Percentiles rank a stretch among this genome's conserved stretches.
These are phyloP conservation scores for Zizania latifolia DNA, from an alignment of 176 grass and related monocot species.

Conservation along the genomic window DNA sequence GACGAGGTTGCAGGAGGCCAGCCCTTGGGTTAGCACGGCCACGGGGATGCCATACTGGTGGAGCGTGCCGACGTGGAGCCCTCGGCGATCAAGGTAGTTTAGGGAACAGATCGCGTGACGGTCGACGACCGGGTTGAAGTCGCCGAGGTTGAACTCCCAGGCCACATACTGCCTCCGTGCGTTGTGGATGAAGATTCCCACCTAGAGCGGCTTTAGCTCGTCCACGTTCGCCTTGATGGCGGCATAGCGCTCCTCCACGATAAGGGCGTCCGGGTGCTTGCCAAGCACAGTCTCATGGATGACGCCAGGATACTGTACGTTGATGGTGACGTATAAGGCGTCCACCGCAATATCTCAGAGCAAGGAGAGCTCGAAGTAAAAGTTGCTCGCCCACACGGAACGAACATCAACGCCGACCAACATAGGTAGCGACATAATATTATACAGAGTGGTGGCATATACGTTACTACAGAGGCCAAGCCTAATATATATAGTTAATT, in stretches of 20 bases:
- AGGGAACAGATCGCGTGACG: background rate
- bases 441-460: too few species aligned
- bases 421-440: too few species aligned
- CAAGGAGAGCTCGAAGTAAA: background rate
- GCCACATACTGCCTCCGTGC: background rate
- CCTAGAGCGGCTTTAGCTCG: background rate
- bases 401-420: background rate
- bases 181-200: background rate
- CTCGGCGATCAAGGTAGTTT: background rate
- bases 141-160: background rate
- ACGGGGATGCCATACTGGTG: constrained; percentile 1
- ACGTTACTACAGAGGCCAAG: too few species aligned
- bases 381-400: constrained; percentile 1
- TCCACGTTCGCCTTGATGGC: background rate
- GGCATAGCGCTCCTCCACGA: background rate
- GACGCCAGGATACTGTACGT: constrained; percentile 24
- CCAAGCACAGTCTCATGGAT: constrained; percentile 8
- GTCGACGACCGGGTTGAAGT: background rate
- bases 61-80: background rate
- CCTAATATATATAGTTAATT: too few species aligned
- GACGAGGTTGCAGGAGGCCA: background rate
- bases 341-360: background rate
- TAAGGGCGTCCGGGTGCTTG: background rate
- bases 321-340: background rate
- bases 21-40: background rate